Percentiles rank a stretch among this genome's conserved stretches.
These are phyloP conservation scores for Eucalyptus melliodora DNA, from an alignment of 345 rosid species.

Conservation along the genomic window DNA sequence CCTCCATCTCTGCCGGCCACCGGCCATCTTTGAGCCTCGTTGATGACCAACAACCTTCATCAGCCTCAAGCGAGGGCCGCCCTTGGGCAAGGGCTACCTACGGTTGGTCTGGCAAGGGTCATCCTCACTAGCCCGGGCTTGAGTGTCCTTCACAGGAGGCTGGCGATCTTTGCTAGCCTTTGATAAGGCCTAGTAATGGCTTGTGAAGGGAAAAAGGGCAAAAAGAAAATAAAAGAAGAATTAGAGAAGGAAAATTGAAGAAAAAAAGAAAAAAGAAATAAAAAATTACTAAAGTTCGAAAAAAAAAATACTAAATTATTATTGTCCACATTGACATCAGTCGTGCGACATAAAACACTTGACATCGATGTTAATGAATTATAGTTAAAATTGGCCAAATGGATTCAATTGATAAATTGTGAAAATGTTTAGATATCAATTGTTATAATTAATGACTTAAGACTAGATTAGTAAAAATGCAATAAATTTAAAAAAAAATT, in stretches of 20 bases:
- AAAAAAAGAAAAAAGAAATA: neutral
- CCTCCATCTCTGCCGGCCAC: neutral
- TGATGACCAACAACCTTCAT: neutral
- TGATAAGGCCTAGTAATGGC: neutral
- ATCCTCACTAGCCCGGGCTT: accelerated
- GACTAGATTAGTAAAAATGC: neutral
- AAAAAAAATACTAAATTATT: too few relatives aligned
- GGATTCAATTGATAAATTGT: accelerated
- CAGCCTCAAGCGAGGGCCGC: neutral
- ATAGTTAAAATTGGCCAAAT: accelerated
- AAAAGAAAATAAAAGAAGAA: too few relatives aligned
- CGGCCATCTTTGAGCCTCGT: neutral
- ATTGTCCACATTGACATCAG: accelerated
- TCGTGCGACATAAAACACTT: accelerated
- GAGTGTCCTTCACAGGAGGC: accelerated
- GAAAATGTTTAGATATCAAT: too few relatives aligned
- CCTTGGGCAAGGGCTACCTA: accelerated
- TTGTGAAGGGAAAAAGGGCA: accelerated
- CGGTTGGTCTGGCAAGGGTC: neutral
- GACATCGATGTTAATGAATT: neutral
- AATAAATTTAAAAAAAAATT: too few relatives aligned
- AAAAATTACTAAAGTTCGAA: too few relatives aligned
- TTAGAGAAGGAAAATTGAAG: neutral
- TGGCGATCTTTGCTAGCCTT: accelerated
- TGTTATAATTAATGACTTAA: too few relatives aligned